A percentile compares a stretch with the other conserved stretches of the same genome.
phyloP scores from a whole-genome alignment of 495 filamentous ascomycete species.

The Aeminium ludgeri region DNA sequence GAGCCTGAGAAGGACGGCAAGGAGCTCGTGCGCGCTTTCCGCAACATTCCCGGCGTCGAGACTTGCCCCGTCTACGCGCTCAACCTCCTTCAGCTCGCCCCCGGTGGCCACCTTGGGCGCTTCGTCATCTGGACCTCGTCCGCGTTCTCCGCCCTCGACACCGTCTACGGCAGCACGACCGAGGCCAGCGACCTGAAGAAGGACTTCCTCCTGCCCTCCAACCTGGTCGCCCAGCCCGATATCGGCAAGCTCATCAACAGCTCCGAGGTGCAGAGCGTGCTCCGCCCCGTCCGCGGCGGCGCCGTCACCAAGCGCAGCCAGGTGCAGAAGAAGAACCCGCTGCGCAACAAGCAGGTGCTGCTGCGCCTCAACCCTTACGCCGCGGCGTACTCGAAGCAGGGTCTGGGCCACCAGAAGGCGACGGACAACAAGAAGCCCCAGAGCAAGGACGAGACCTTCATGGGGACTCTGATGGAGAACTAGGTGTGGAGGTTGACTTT shows the following conservation, averaged over 20 bases:
- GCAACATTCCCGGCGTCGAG: slow-evolving; percentile 97
- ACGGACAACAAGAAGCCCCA: slow-evolving; percentile 36
- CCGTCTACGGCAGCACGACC: slow-evolving; percentile 85
- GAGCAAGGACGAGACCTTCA: slow-evolving; percentile 8
- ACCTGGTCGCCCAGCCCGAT: slow-evolving; percentile 78
- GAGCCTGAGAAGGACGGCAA: slow-evolving; percentile 83
- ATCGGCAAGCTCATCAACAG: slow-evolving; percentile 95
- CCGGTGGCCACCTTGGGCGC: slow-evolving; percentile 94
- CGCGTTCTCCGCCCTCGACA: slow-evolving; percentile 88
- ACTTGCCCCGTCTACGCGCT: slow-evolving; percentile 84
- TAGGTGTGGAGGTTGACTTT: too few species aligned
- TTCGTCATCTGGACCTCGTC: slow-evolving; percentile 98
- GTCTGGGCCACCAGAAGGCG: slow-evolving; percentile 48
- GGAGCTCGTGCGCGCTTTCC: slow-evolving; percentile 79
- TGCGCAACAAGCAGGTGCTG: slow-evolving; percentile 92
- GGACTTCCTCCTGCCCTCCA: slow-evolving; percentile 89
- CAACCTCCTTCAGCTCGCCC: slow-evolving; percentile 97
- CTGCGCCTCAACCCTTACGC: slow-evolving; percentile 97
- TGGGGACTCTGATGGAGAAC: slow-evolving; percentile 11
- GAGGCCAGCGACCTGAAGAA: slow-evolving; percentile 78
- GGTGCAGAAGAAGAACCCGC: slow-evolving; percentile 99
- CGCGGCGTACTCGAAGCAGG: slow-evolving; percentile 64
- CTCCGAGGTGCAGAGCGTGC: slow-evolving; percentile 88
- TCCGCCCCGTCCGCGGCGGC: slow-evolving; percentile 75
- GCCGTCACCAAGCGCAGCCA: slow-evolving; percentile 72